Evolutionary conservation across 495 filamentous ascomycete genomes (phyloP), one percentile per base, ranked within the genome.

Genomic region (Xylaria grammica): DNA sequence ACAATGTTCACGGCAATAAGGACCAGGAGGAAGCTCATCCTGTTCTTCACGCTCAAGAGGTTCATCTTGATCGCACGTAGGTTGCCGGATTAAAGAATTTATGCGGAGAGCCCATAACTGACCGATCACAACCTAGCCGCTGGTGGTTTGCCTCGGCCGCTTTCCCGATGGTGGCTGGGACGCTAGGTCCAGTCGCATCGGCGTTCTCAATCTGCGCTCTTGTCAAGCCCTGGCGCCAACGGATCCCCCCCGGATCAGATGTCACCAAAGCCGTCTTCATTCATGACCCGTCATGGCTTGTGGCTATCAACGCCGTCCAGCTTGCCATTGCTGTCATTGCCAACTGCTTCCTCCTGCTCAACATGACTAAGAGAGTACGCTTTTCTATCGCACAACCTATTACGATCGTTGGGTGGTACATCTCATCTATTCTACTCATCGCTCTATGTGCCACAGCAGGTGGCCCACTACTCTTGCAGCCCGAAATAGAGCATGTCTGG

Each of bases 101-200:
- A 36, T 22, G 17, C 0, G 22, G 10, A 15, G 30, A 30, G 44
- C n/a, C 42, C 42, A 13, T 2, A 57, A 17, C 62, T 65, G 20
- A 65, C 54, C 40, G 36, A 30, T 42, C 48, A 22, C 49, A 62
- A 22, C 51, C 29, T 26, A 84, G 88, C 62, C 87, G 88, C 44
- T 97, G 92, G 92, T 97, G 93, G 92, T 89, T 94, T 67, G 90
- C 91, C 9, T 90, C 88, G 22, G 91, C 91, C 0, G 90, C 87
- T 10, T 91, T 92, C 66, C 93, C 93, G 30, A 83, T 96, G 68
- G 80, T 93, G 30, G 91, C 92, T 50, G 92, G 90, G 45, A 94
- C 91, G 0, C 88, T 97, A 58, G 93, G 93, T 0, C 93, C 93
- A 4, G 90, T 95, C 61, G 92, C 92, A 22, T 81, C 79, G 36